Conservation (phyloP, 306 rosid species). For the Trichosanthes truncata region DNA sequence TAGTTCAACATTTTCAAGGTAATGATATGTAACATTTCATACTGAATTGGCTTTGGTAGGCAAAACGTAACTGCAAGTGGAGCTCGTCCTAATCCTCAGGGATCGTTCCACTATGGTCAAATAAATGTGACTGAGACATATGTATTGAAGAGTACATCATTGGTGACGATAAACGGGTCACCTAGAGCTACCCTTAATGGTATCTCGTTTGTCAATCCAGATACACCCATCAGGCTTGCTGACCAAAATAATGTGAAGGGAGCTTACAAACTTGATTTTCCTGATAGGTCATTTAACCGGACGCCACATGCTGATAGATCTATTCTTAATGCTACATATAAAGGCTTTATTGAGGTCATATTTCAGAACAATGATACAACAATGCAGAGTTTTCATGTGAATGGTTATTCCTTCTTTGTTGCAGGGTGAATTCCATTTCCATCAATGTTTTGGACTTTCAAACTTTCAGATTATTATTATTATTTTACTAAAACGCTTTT, state of each 20-base stretch:
- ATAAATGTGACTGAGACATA: conserved; percentile 70
- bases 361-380: conserved; percentile 73
- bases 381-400: conserved; percentile 64
- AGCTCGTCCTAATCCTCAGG: conserved; percentile 96
- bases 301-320: conserved; percentile 50
- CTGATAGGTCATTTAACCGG: conserved; percentile 47
- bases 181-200: conserved; percentile 64
- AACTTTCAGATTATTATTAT: not conserved
- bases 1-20: not conserved
- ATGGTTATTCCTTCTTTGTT: conserved; percentile 72
- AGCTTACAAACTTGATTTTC: conserved; percentile 75
- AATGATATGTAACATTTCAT: not conserved
- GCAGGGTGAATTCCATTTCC: conserved; percentile 45
- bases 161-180: conserved; percentile 35
- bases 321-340: conserved; percentile 70
- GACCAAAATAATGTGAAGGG: conserved; percentile 55
- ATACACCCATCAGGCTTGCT: conserved; percentile 71
- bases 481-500: not conserved
- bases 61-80: conserved; percentile 83
- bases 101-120: conserved; percentile 70
- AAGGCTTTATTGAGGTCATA: conserved; percentile 76
- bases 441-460: not conserved
- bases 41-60: conserved; percentile 20
- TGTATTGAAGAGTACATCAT: conserved; percentile 39
- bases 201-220: conserved; percentile 66